Evolutionary conservation across 345 rosid genomes (phyloP).

Genomic region (Pistacia vera): DNA sequence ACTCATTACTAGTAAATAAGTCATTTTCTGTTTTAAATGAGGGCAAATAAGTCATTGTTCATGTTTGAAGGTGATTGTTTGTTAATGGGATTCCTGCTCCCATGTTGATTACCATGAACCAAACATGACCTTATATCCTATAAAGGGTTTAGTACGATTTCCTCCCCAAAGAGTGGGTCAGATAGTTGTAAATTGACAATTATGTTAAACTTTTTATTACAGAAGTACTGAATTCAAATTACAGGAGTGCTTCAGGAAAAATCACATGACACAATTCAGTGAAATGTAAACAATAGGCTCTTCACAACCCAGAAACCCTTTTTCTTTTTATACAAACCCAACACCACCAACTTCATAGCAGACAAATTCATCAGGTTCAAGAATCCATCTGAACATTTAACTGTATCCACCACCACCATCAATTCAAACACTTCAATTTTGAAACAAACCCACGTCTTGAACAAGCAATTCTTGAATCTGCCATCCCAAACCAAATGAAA

Average conservation of each 20-base stretch:
- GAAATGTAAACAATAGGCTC: constrained; percentile 1
- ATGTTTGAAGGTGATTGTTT: too few species aligned
- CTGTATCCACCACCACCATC: not conserved
- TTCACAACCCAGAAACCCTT: not conserved
- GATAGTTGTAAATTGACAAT: too few species aligned
- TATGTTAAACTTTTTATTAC: not conserved
- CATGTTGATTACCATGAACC: too few species aligned
- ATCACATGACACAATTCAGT: constrained; percentile 1
- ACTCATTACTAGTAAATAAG: too few species aligned
- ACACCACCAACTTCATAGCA: not conserved
- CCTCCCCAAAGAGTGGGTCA: too few species aligned
- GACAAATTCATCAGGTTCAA: constrained; percentile 26
- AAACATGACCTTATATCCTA: too few species aligned
- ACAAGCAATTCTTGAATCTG: constrained; percentile 33
- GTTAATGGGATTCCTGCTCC: too few species aligned
- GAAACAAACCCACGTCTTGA: constrained; percentile 37
- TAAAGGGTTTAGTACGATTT: too few species aligned
- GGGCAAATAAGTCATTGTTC: too few species aligned
- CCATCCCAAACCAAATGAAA: not conserved
- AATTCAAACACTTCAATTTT: constrained; percentile 19
- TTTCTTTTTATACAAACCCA: not conserved
- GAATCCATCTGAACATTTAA: constrained; percentile 14
- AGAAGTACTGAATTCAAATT: not conserved
- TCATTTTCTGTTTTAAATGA: too few species aligned
- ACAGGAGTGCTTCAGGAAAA: not conserved